These are phyloP conservation scores for Penicillium dipodomyicola DNA, from an alignment of 495 filamentous ascomycete genomes.

Conservation along the genomic window DNA sequence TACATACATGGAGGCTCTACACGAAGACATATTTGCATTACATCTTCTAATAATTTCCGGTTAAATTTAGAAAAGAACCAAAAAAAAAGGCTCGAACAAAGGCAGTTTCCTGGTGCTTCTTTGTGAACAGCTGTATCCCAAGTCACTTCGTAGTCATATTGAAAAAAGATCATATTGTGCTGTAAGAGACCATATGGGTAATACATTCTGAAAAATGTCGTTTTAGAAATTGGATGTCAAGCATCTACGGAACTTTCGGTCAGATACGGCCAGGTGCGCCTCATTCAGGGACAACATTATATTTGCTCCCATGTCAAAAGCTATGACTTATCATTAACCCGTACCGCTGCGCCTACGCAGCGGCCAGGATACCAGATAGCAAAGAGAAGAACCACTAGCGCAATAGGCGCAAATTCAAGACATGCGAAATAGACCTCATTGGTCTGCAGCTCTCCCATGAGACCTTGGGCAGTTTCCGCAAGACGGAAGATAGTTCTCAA, in stretches of 20 bases:
- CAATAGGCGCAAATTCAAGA: conserved; percentile 53
- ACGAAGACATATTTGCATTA: conserved; percentile 2
- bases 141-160: background rate
- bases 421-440: conserved; percentile 52
- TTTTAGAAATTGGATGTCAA: background rate
- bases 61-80: background rate
- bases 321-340: background rate
- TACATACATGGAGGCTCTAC: conserved; percentile 2
- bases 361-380: conserved; percentile 48
- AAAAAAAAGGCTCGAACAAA: background rate
- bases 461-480: conserved; percentile 53
- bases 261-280: too few relatives aligned
- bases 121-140: background rate
- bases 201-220: too few relatives aligned
- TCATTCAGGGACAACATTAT: background rate
- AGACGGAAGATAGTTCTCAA: conserved; percentile 53
- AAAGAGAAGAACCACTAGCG: conserved; percentile 43
- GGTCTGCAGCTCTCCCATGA: conserved; percentile 41
- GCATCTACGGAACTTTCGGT: too few relatives aligned
- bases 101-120: background rate
- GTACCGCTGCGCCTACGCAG: conserved; percentile 11
- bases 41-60: background rate
- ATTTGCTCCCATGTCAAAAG: background rate
- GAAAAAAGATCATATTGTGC: background rate
- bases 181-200: background rate